These are phyloP conservation scores for Arachnomyces sp. DNA, from an alignment of 2,329 filamentous ascomycete genomes.

Conservation along the genomic window DNA sequence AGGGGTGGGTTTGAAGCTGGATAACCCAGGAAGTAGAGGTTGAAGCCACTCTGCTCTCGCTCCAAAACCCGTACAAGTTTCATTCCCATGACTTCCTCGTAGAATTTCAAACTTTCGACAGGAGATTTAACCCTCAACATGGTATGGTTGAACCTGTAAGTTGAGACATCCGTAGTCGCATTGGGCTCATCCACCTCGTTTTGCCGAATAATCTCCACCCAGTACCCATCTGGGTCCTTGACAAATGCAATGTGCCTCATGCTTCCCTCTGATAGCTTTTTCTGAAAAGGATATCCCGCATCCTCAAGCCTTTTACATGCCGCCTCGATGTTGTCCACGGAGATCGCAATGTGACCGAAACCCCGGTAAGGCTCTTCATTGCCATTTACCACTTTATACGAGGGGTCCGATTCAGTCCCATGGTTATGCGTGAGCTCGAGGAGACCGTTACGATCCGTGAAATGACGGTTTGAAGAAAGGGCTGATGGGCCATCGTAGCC, in stretches of 20 bases:
- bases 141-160: constrained; percentile 59
- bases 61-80: constrained; percentile 64
- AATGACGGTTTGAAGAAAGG: constrained; percentile 63
- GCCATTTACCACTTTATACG: constrained; percentile 76
- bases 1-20: constrained; percentile 47
- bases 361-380: constrained; percentile 81
- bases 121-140: constrained; percentile 90
- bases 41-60: constrained; percentile 64
- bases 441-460: constrained; percentile 76
- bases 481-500: constrained; percentile 74
- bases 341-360: constrained; percentile 80
- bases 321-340: constrained; percentile 74
- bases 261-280: constrained; percentile 79
- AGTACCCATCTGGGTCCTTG: constrained; percentile 79
- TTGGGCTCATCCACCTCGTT: constrained; percentile 55
- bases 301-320: constrained; percentile 85
- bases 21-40: constrained; percentile 89
- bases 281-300: constrained; percentile 88
- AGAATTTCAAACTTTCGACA: constrained; percentile 66
- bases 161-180: constrained; percentile 50
- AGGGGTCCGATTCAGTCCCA: constrained; percentile 76
- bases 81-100: constrained; percentile 87
- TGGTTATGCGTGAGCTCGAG: constrained; percentile 81
- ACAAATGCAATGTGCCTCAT: constrained; percentile 87
- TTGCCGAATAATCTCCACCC: constrained; percentile 53